Evolutionary conservation across 108 stramenopile species (phyloP), one percentile per base, ranked within the genome.

Genomic region (Phaeodactylum tricornutum): DNA sequence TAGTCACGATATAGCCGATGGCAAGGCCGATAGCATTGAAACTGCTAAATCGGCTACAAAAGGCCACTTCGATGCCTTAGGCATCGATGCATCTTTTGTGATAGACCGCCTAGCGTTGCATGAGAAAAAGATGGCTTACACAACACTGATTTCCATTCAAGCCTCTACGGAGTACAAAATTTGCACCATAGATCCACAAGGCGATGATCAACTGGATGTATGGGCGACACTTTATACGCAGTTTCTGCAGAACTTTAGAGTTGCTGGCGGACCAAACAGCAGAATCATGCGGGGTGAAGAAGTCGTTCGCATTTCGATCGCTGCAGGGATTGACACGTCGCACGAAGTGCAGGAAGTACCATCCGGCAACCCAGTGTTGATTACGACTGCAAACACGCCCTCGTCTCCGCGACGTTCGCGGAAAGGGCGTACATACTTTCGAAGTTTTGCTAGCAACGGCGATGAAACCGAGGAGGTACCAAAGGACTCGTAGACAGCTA

Each of bases 281-380:
- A 53, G 64, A 38, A 82, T 89, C 19, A 74, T 57, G 21, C 59
- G 83, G 22, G 82, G 87, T 20, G 81, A 89, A 57, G 87, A 89
- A 43, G 65, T 79, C 51, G 87, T 89, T 27, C 77, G 70, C 26
- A 34, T 71, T 32, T 47, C 53, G 4, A 62, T 71, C 7, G 5
- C 48, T 11, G 37, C 49, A 17, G 66, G 68, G 38, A 29, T 56
- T 11, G 60, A 56, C 22, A 28, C 42, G 4, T 8, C 29, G 23
- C 1, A 34, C 2, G n/a, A n/a, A n/a, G n/a, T n/a, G n/a, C n/a
- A n/a, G n/a, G n/a, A n/a, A n/a, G n/a, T n/a, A n/a, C n/a, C n/a
- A n/a, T n/a, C n/a, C n/a, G n/a, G n/a, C n/a, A n/a, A n/a, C n/a
- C n/a, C n/a, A n/a, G n/a, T n/a, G n/a, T n/a, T n/a, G n/a, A n/a